Evolutionary conservation across 495 filamentous ascomycete species (phyloP), one percentile per base, ranked within the genome.

Genomic region (Talaromyces stipitatus): DNA sequence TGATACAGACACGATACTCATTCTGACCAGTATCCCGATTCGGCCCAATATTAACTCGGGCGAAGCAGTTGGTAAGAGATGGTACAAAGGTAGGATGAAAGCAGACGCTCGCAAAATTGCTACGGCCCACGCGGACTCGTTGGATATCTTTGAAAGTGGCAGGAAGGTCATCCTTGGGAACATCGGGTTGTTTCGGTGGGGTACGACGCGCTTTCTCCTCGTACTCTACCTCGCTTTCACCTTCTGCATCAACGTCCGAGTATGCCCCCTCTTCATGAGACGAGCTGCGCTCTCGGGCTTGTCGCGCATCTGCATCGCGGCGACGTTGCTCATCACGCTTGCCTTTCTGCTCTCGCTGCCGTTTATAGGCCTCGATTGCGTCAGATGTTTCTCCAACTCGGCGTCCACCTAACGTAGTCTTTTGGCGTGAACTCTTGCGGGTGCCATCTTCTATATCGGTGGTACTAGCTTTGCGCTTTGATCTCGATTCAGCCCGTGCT

Each of bases 81-180:
- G 90, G 79, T 16, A 91, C 86, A 56, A 99, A 96, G 10, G 85
- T 86, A 20, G 94, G 94, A 59, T 89, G 89, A 74, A 94, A 96
- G 74, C 89, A 95, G 41, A 95, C 85, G 64, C 89, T 82, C 4
- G 85, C 85, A 62, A 97, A 91, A 61, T 88, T 86, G 58, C 74
- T 83, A 30, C 95, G 82, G 20, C 92, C 89, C 57, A 98, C 78
- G 57, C 89, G 84, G 58, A 89, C 80, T 48, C 87, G 84, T 62
- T 96, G 87, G 59, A 95, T 79, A 64, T 98, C 91, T 2, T 78
- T 73, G n/a, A 96, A 76, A 10, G 85, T 83, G 11, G 88, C 84
- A 11, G 82, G 85, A 20, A 76, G 77, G 50, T 85, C 81, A 43
- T 83, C 77, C 46, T 76, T 79, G 11, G 75, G 69, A 6, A 66